phyloP scores from a whole-genome alignment of 805 yeast species.

The Candida sanyiensis region DNA sequence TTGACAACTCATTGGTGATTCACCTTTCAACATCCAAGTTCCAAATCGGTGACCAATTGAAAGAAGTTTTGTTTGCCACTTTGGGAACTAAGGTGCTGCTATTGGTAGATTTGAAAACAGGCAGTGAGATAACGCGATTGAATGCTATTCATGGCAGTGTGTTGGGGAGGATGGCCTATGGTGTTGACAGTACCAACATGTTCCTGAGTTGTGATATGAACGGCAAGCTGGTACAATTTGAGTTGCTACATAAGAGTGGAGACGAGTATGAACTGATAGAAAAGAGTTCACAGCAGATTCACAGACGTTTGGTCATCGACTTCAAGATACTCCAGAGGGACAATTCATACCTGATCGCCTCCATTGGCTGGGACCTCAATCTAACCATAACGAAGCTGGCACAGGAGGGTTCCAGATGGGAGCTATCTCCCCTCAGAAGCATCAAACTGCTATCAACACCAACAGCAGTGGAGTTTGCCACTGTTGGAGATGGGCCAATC shows the following conservation, averaged over 20 bases:
- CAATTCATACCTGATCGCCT: slow-evolving; percentile 34
- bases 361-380: slow-evolving; percentile 56
- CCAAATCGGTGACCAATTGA: slow-evolving; percentile 13
- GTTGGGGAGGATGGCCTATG: slow-evolving; percentile 30
- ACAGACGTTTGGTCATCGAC: slow-evolving; percentile 34
- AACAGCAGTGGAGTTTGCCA: slow-evolving; percentile 40
- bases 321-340: slow-evolving; percentile 23
- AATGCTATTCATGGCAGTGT: slow-evolving; percentile 23
- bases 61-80: slow-evolving; percentile 14
- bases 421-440: slow-evolving; percentile 13
- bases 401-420: background rate
- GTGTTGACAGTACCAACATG: slow-evolving; percentile 21
- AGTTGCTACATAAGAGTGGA: slow-evolving; percentile 8
- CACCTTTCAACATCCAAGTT: slow-evolving; percentile 20
- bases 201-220: slow-evolving; percentile 47
- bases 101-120: slow-evolving; percentile 15
- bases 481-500: slow-evolving; percentile 27
- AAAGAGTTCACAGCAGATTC: slow-evolving; percentile 28
- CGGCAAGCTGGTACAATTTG: slow-evolving; percentile 35
- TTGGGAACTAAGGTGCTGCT: slow-evolving; percentile 17
- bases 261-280: slow-evolving; percentile 4
- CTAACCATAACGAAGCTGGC: slow-evolving; percentile 34
- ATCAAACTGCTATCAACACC: slow-evolving; percentile 44
- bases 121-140: slow-evolving; percentile 4
- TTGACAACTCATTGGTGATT: slow-evolving; percentile 17